Evolutionary conservation across 306 rosid genomes (phyloP), one percentile per base, ranked within the genome.

Genomic region (Malus orientalis): DNA sequence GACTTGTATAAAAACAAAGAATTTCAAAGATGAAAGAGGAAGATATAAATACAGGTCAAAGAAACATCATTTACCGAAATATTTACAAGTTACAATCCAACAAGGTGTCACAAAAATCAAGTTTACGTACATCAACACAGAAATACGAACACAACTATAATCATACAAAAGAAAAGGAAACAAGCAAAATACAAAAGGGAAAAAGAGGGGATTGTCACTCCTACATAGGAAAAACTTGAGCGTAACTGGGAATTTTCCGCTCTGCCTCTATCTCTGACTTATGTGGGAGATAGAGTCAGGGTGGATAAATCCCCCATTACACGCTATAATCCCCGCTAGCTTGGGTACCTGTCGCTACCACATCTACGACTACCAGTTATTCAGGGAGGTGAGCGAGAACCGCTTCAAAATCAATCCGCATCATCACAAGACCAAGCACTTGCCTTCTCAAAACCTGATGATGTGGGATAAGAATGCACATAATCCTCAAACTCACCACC

Each of bases 391-490:
- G 87, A 58, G 57, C 68, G 67, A 60, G 65, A 23, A 23, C 18
- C 80, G 59, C 62, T 70, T 88, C 88, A 77, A 75, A 73, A 44
- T 82, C 81, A 18, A 59, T 76, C 74, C 38, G 38, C 47, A 33
- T 81, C 88, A 67, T 80, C 83, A 44, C 81, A 85, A 25, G 84
- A 83, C 73, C 82, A 74, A 6, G 77, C 73, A 42, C 71, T 78
- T 40, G 4, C 67, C 57, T 81, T 75, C 1, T 76, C 88, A 27
- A 42, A 79, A 76, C 53, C 54, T 29, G 85, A 44, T n/a, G 85
- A 65, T 38, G 55, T 18, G 8, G 78, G 59, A 73, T 85, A 86
- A 4, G 36, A 5, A 33, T 33, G 36, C 36, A 33, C 36, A 33
- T 32, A 32, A 32, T 4, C 33, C 33, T 32, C 33, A 32, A 32